Conservation (phyloP, 2,329 filamentous ascomycete genomes). For the Fusarium temperatum region DNA sequence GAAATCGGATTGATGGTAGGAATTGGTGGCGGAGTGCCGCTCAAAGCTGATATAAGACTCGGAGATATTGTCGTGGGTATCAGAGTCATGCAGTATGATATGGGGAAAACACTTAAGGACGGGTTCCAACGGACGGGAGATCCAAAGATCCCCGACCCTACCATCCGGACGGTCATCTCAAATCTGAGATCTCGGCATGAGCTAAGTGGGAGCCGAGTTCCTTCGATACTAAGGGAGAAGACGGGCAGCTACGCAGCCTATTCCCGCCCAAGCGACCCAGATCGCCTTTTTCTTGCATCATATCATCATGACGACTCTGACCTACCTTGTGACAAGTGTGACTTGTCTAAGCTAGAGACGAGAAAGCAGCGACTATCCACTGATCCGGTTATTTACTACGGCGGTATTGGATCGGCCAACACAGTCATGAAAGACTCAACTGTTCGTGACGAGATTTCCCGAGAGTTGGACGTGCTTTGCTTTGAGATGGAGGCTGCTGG, state of each 20-base stretch:
- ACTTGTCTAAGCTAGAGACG: rapidly evolving
- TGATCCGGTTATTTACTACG: rapidly evolving
- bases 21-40: constrained; percentile 32
- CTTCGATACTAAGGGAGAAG: neutral
- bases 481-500: neutral
- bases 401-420: rapidly evolving
- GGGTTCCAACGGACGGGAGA: rapidly evolving
- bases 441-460: rapidly evolving
- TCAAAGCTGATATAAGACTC: constrained; percentile 32
- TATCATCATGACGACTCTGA: neutral
- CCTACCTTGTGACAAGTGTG: rapidly evolving
- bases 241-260: rapidly evolving
- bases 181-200: neutral
- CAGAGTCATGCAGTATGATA: constrained; percentile 41
- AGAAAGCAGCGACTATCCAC: rapidly evolving
- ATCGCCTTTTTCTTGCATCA: neutral
- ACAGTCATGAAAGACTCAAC: rapidly evolving
- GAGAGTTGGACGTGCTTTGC: neutral
- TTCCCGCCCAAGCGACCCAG: rapidly evolving
- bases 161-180: neutral
- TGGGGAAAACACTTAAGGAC: neutral
- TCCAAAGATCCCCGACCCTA: rapidly evolving
- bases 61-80: constrained; percentile 41
- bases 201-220: rapidly evolving
- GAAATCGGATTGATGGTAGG: constrained; percentile 35